Base-by-base conservation (phyloP, 2,329 filamentous ascomycete genomes). In the Bimuria novae-zelandiae region DNA sequence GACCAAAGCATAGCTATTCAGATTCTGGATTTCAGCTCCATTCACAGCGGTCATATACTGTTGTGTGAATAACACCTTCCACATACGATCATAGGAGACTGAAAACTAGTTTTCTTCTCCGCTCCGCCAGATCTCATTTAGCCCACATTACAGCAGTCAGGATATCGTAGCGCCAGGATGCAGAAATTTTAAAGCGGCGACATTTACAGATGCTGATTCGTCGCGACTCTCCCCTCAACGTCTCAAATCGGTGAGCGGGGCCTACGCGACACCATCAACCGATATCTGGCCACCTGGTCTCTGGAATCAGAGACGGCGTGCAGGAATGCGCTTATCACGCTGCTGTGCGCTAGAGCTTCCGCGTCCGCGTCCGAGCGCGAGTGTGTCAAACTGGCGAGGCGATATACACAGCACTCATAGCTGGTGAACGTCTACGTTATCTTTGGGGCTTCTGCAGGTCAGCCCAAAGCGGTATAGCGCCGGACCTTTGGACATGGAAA, bases 401-500 rank as follows among this genome's bases (percentile, higher is more conserved):
- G 36, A 39, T 39, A 27, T 25, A 40, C 21, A 10, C 22, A 42
- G 40, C 30, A 42, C 40, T 42, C 40, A 25, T 42, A 30, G 40
- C 23, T 42, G 25, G 40, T 42, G 23, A 30, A 30, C 25, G 23
- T 42, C 40, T 30, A 30, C 40, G 25, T 30, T 19, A 42, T 42
- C 40, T 42, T 42, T 30, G 40, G 40, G 39, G 40, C 25, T 30
- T 42, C 40, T 42, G 25, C 25, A 42, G 40, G 23, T 30, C 25
- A 44, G 19, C 41, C 27, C 19, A 44, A 44, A 44, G 27, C 27
- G 29, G 41, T 33, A 44, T 44, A 44, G 41, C 41, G 27, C 19
- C 27, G 11, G 41, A 44, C 27, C 27, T 44, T 44, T 11, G 16
- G 17, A 44, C 41, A 33, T 44, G 41, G 5, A 17, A 29, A 42